Evolutionary conservation across 139 green algal genomes (phyloP).

Genomic region (Chlorella sp.): DNA sequence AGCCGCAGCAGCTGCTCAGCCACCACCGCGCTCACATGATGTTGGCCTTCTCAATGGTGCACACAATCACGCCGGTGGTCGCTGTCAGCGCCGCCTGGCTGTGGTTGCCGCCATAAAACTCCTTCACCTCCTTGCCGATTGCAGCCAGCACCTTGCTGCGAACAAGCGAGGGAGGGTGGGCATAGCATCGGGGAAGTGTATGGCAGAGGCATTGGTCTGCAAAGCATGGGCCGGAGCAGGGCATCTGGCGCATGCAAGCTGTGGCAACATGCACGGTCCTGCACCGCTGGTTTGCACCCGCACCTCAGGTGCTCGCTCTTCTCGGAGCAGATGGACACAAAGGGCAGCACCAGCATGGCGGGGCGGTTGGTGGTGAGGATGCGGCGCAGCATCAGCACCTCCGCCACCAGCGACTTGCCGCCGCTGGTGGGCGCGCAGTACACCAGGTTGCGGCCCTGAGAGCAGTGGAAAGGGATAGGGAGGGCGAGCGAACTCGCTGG

Average conservation of each 20-base stretch:
- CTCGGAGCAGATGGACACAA: constrained; percentile 71
- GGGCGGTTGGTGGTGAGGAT: constrained; percentile 47
- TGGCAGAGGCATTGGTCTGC: no score
- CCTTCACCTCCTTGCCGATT: constrained; percentile 36
- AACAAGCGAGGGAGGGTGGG: constrained; percentile 26
- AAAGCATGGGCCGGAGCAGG: no score
- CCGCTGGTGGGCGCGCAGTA: constrained; percentile 90
- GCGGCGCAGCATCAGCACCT: constrained; percentile 83
- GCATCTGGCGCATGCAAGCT: no score
- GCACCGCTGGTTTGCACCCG: neutral
- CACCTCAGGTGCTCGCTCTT: constrained; percentile 59
- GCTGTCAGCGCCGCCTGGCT: constrained; percentile 9
- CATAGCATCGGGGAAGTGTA: no score
- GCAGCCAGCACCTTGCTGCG: constrained; percentile 57
- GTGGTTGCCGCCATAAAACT: constrained; percentile 41
- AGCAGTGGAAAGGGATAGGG: neutral
- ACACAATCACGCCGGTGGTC: constrained; percentile 74
- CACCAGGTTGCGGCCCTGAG: constrained; percentile 69
- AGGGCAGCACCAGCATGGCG: constrained; percentile 71
- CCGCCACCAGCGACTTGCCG: constrained; percentile 90
- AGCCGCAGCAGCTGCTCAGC: no score
- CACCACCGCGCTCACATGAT: constrained; percentile 52
- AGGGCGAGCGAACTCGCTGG: neutral
- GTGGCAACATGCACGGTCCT: no score
- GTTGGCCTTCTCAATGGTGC: constrained; percentile 92